Percentiles rank a stretch among this genome's conserved stretches.
phyloP scores from a whole-genome alignment of 1,284 basidiomycete genomes.

The Cryptococcus jaspeensis region DNA sequence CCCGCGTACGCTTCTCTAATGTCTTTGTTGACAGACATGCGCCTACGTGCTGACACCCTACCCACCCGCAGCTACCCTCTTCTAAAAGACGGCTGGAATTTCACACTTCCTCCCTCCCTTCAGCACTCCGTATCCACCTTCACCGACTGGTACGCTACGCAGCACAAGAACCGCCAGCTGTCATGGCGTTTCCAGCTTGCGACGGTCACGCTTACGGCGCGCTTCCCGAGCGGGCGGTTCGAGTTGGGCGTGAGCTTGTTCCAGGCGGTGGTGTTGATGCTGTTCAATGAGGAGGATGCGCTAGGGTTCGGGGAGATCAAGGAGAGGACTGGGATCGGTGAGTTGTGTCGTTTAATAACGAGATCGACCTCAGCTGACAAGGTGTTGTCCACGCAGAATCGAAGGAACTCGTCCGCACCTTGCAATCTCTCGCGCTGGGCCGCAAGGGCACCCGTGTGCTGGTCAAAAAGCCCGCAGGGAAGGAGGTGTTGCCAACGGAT shows the following conservation, averaged over 20 bases:
- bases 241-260: slow-evolving; percentile 89
- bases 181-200: slow-evolving; percentile 81
- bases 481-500: slow-evolving; percentile 75
- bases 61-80: slow-evolving; percentile 39
- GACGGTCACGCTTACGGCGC: slow-evolving; percentile 67
- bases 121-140: slow-evolving; percentile 65
- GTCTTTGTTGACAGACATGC: too few relatives aligned
- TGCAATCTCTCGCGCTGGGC: slow-evolving; percentile 89
- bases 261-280: slow-evolving; percentile 80
- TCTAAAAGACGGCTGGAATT: slow-evolving; percentile 47
- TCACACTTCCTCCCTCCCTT: slow-evolving; percentile 59
- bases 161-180: slow-evolving; percentile 70
- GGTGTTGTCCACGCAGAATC: slow-evolving; percentile 59
- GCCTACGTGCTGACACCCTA: too few relatives aligned
- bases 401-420: slow-evolving; percentile 71
- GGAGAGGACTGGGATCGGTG: slow-evolving; percentile 71
- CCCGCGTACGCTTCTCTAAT: slow-evolving; percentile 52
- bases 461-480: slow-evolving; percentile 72
- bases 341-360: slow-evolving; percentile 34
- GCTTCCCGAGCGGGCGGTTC: slow-evolving; percentile 70
- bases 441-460: slow-evolving; percentile 76
- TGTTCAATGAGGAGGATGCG: slow-evolving; percentile 71
- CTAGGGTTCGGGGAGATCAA: slow-evolving; percentile 69
- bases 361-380: background rate
- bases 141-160: slow-evolving; percentile 67